Evolutionary conservation across 768 basidiomycete species (phyloP).

Genomic region (Tricholoma bakamatsutake): DNA sequence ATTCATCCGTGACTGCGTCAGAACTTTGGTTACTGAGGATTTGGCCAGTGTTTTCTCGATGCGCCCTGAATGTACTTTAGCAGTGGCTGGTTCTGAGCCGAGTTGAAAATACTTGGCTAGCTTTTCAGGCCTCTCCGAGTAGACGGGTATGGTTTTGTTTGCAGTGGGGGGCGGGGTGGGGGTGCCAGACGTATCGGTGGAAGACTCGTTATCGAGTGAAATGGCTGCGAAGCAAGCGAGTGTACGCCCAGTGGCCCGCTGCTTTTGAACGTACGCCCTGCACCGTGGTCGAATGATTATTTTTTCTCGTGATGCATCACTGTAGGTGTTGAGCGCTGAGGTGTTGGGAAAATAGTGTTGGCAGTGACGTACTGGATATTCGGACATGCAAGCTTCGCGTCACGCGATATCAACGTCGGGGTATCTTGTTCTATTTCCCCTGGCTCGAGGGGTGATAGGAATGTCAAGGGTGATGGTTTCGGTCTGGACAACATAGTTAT

Average conservation of each 20-base stretch:
- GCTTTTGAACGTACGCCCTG: slow-evolving; percentile 3
- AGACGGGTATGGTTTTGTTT: not conserved
- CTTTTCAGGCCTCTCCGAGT: not conserved
- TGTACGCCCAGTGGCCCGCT: slow-evolving; percentile 2
- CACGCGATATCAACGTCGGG: not conserved
- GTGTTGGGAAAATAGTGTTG: not conserved
- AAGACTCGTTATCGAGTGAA: not conserved
- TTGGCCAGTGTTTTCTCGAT: not conserved
- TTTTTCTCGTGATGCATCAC: slow-evolving; percentile 6
- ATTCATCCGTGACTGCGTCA: not conserved
- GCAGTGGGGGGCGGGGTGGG: not conserved
- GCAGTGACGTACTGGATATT: slow-evolving; percentile 5
- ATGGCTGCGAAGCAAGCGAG: slow-evolving; percentile 7
- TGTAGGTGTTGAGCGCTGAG: not conserved
- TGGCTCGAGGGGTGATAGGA: not conserved
- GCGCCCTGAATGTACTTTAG: not conserved
- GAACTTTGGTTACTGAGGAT: not conserved
- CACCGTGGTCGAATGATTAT: slow-evolving; percentile 10
- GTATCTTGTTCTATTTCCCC: not conserved
- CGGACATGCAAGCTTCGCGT: not conserved
- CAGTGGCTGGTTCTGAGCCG: not conserved
- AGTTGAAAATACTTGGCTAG: not conserved
- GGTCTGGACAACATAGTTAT: too few relatives aligned
- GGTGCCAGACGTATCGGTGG: not conserved
- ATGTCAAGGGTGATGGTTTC: too few relatives aligned